Percentiles rank a stretch among this genome's conserved stretches.
Evolutionary conservation across 306 rosid genomes (phyloP).

Genomic region (Fragaria ananassa): DNA sequence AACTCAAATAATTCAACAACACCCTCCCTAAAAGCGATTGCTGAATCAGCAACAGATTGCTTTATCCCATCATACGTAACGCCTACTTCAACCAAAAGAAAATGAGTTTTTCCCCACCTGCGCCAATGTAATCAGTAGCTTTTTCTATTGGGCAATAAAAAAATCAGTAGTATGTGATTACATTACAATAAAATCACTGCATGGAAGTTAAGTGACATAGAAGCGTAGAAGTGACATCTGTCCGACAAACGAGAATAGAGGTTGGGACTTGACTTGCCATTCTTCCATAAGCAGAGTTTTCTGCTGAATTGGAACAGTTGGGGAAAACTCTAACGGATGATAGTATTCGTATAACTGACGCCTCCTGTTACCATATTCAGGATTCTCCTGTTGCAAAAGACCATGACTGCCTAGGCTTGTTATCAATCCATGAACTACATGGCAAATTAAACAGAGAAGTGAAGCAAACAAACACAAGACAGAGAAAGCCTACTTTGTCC

Average conservation of each 20-base stretch:
- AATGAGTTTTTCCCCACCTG: slow-evolving; percentile 94
- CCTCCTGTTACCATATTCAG: slow-evolving; percentile 69
- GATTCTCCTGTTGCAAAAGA: slow-evolving; percentile 77
- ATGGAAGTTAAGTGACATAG: too few relatives aligned
- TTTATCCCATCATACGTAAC: slow-evolving; percentile 63
- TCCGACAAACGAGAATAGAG: background rate
- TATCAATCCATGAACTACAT: slow-evolving; percentile 21
- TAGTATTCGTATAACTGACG: slow-evolving; percentile 62
- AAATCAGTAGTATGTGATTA: background rate
- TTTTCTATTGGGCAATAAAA: too few relatives aligned
- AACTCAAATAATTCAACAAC: slow-evolving; percentile 74
- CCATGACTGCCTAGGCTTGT: slow-evolving; percentile 71
- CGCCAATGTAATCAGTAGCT: slow-evolving; percentile 17
- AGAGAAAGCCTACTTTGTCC: slow-evolving; percentile 63
- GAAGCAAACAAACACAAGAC: slow-evolving; percentile 1
- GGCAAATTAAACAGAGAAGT: background rate
- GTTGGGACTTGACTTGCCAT: slow-evolving; percentile 46
- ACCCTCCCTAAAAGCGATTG: slow-evolving; percentile 91
- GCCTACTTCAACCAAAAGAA: slow-evolving; percentile 87
- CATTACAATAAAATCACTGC: background rate
- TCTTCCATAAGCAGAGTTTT: slow-evolving; percentile 93
- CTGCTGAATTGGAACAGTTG: slow-evolving; percentile 63
- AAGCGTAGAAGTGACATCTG: too few relatives aligned
- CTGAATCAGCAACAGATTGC: slow-evolving; percentile 70
- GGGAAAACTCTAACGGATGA: slow-evolving; percentile 84